phyloP scores from a whole-genome alignment of 2,329 filamentous ascomycete species.

The Aureobasidium sp. region DNA sequence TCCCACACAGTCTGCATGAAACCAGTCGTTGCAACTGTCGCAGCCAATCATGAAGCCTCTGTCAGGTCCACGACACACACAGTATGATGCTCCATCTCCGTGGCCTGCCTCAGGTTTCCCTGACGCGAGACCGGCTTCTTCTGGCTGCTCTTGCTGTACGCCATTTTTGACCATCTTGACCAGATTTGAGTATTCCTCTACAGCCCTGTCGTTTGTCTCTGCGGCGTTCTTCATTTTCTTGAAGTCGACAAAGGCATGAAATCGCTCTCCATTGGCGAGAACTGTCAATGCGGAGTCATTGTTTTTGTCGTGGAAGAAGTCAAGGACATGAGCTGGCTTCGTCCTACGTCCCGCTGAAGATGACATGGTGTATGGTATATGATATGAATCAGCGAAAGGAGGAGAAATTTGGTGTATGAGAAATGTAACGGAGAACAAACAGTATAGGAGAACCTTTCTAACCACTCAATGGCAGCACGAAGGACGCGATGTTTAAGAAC shows the following conservation, averaged over 20 bases:
- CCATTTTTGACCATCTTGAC: conserved; percentile 19
- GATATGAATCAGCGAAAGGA: neutral
- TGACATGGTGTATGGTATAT: neutral
- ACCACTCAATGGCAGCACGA: neutral
- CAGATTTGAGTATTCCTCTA: conserved; percentile 22
- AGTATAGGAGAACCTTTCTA: neutral
- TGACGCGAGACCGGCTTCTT: conserved; percentile 9
- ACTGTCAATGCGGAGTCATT: conserved; percentile 28
- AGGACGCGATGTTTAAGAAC: neutral
- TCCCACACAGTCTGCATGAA: conserved; percentile 69
- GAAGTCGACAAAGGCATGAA: conserved; percentile 28
- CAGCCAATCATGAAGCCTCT: conserved; percentile 63
- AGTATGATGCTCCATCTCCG: neutral
- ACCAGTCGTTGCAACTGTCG: conserved; percentile 77
- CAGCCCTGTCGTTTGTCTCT: conserved; percentile 10
- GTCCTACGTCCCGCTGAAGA: conserved; percentile 11
- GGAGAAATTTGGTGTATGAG: neutral
- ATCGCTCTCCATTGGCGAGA: conserved; percentile 25
- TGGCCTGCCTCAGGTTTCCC: conserved; percentile 17
- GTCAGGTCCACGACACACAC: conserved; percentile 8
- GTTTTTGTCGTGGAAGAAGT: conserved; percentile 29
- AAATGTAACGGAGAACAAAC: neutral
- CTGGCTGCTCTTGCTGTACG: neutral
- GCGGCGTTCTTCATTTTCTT: conserved; percentile 20
- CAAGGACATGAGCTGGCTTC: conserved; percentile 21